Percentiles rank a stretch among this genome's conserved stretches.
phyloP scores from a whole-genome alignment of 352 stramenopile species.

The Pythium scleroteichum region DNA sequence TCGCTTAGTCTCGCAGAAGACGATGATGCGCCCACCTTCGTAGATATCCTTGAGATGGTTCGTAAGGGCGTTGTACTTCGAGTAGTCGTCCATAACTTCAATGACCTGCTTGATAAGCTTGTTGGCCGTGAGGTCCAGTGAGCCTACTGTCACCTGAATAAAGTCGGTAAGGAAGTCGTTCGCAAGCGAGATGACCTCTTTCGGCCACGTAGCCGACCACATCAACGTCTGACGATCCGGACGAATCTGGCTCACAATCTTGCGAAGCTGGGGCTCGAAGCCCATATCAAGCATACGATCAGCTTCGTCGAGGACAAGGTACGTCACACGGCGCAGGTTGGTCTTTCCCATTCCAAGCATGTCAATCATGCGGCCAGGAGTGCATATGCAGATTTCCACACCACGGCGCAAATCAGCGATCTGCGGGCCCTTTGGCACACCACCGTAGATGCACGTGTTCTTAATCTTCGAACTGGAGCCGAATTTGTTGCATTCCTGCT shows the following conservation, averaged over 20 bases:
- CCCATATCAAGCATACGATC: constrained; percentile 97
- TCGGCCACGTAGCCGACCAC: constrained; percentile 99
- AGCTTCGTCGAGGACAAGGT: constrained; percentile 99
- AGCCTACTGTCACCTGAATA: constrained; percentile 95
- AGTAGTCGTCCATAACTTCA: constrained; percentile 95
- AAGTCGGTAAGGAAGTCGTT: constrained; percentile 98
- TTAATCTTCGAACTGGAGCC: constrained; percentile 97
- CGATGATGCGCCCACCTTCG: constrained; percentile 94
- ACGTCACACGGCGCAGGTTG: constrained; percentile 97
- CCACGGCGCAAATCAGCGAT: constrained; percentile 80
- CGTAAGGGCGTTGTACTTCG: constrained; percentile 94
- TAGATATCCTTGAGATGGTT: constrained; percentile 84
- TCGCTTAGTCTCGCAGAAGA: constrained; percentile 99
- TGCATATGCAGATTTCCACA: constrained; percentile 90
- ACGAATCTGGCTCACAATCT: constrained; percentile 97
- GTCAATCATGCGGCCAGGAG: constrained; percentile 98
- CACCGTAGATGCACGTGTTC: constrained; percentile 99
- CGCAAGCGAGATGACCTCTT: constrained; percentile 96
- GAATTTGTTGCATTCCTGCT: constrained; percentile 99
- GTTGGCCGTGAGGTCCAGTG: constrained; percentile 96
- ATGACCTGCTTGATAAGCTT: constrained; percentile 98
- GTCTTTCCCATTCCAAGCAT: constrained; percentile 96
- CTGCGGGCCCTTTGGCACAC: constrained; percentile 95
- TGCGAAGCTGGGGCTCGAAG: constrained; percentile 93
- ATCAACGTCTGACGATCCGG: constrained; percentile 98